A percentile compares a stretch with the other conserved stretches of the same genome.
Evolutionary conservation across 345 rosid species (phyloP).

Genomic region (Melaleuca alternifolia): DNA sequence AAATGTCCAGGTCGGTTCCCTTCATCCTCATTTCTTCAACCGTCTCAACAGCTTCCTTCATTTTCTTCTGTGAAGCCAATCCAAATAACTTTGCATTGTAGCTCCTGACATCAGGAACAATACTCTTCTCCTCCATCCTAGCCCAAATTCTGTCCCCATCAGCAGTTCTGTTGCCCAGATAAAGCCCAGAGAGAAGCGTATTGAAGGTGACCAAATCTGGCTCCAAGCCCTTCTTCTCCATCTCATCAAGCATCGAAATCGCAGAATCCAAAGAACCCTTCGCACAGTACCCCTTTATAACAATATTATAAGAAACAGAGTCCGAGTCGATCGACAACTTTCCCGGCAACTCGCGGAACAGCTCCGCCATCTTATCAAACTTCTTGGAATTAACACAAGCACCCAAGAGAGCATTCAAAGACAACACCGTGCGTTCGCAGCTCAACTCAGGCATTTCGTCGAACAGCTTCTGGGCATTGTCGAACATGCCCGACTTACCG

Average conservation of each 20-base stretch:
- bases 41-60: constrained; percentile 30
- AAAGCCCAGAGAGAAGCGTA: constrained; percentile 37
- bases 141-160: constrained; percentile 58
- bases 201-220: constrained; percentile 47
- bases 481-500: constrained; percentile 50
- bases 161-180: constrained; percentile 24
- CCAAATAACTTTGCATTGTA: constrained; percentile 51
- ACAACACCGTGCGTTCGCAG: constrained; percentile 45
- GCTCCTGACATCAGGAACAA: constrained; percentile 38
- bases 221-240: constrained; percentile 40
- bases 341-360: constrained; percentile 33
- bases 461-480: constrained; percentile 60
- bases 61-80: constrained; percentile 24
- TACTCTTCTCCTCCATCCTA: constrained; percentile 31
- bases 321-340: constrained; percentile 42
- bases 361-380: constrained; percentile 24
- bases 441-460: constrained; percentile 58
- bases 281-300: constrained; percentile 46
- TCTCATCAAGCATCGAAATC: constrained; percentile 32
- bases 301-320: constrained; percentile 39
- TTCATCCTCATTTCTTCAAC: constrained; percentile 33
- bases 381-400: constrained; percentile 47
- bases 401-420: constrained; percentile 51
- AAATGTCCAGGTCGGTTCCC: constrained; percentile 32
- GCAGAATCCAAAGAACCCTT: constrained; percentile 40